These are phyloP conservation scores for Geosmithia morbida DNA, from an alignment of 2,329 filamentous ascomycete genomes.

Conservation along the genomic window DNA sequence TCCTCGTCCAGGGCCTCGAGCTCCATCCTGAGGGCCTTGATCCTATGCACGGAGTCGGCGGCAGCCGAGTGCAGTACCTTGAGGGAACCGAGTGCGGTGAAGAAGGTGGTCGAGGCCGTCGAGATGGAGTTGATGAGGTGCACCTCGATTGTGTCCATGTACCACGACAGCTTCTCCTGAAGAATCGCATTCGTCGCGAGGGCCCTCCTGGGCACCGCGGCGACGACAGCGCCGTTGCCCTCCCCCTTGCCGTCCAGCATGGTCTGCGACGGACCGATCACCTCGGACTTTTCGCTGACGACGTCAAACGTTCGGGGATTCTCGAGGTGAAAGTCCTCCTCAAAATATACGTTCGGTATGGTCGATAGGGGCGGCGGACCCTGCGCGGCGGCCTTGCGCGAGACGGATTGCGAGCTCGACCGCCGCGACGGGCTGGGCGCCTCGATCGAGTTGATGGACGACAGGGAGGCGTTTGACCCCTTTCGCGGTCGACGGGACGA, in stretches of 20 bases:
- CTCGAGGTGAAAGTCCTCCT: slow-evolving; percentile 87
- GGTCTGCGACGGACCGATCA: slow-evolving; percentile 57
- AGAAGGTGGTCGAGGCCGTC: slow-evolving; percentile 89
- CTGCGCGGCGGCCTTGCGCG: slow-evolving; percentile 43
- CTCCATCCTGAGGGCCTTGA: slow-evolving; percentile 68
- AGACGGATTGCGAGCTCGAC: slow-evolving; percentile 30
- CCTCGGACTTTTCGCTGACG: slow-evolving; percentile 88
- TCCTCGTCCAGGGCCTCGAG: slow-evolving; percentile 71
- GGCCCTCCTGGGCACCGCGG: slow-evolving; percentile 57
- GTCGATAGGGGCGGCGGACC: slow-evolving; percentile 79
- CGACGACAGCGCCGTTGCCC: slow-evolving; percentile 34
- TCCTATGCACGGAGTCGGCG: slow-evolving; percentile 76
- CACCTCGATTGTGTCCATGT: slow-evolving; percentile 98
- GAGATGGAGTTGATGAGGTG: slow-evolving; percentile 95
- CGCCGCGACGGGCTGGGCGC: slow-evolving; percentile 25
- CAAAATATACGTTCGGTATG: slow-evolving; percentile 87
- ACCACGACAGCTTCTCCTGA: slow-evolving; percentile 98
- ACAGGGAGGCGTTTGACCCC: slow-evolving; percentile 26
- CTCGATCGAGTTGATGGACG: slow-evolving; percentile 35
- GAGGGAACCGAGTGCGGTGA: slow-evolving; percentile 80
- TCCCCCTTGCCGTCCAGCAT: slow-evolving; percentile 33
- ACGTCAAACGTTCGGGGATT: slow-evolving; percentile 94
- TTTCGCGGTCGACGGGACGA: slow-evolving; percentile 12
- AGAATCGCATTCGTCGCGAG: slow-evolving; percentile 92
- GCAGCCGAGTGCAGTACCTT: slow-evolving; percentile 87